Evolutionary conservation across 2,329 filamentous ascomycete species (phyloP).

Genomic region (Nemania sp.): DNA sequence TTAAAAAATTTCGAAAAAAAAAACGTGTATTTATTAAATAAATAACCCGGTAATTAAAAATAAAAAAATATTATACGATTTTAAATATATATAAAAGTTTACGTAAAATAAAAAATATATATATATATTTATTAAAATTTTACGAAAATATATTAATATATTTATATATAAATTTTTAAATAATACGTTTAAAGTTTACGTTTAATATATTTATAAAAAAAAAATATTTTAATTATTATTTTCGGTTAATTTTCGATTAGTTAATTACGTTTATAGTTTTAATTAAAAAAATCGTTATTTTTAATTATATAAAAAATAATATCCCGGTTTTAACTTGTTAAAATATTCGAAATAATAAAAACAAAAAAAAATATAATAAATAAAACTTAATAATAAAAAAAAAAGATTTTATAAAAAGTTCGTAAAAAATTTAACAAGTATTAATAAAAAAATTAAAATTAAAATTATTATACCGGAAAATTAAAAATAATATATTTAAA

Average conservation of each 20-base stretch:
- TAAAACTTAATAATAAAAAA: not conserved
- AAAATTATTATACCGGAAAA: too few relatives aligned
- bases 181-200: not conserved
- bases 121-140: not conserved
- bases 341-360: not conserved
- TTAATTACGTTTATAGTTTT: not conserved
- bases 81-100: too few relatives aligned
- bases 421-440: too few relatives aligned
- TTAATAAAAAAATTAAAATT: too few relatives aligned
- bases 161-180: not conserved
- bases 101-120: too few relatives aligned
- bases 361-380: not conserved
- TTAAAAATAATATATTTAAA: too few relatives aligned
- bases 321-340: not conserved
- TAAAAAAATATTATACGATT: too few relatives aligned
- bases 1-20: too few relatives aligned
- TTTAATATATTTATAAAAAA: not conserved
- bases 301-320: not conserved
- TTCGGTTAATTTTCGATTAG: not conserved
- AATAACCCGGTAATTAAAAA: too few relatives aligned
- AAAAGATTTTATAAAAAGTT: not conserved
- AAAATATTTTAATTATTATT: not conserved
- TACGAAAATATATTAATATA: not conserved
- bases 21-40: too few relatives aligned
- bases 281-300: not conserved